A percentile compares a stretch with the other conserved stretches of the same genome.
phyloP scores from a whole-genome alignment of 2,329 filamentous ascomycete species.

The Claviceps cyperi region DNA sequence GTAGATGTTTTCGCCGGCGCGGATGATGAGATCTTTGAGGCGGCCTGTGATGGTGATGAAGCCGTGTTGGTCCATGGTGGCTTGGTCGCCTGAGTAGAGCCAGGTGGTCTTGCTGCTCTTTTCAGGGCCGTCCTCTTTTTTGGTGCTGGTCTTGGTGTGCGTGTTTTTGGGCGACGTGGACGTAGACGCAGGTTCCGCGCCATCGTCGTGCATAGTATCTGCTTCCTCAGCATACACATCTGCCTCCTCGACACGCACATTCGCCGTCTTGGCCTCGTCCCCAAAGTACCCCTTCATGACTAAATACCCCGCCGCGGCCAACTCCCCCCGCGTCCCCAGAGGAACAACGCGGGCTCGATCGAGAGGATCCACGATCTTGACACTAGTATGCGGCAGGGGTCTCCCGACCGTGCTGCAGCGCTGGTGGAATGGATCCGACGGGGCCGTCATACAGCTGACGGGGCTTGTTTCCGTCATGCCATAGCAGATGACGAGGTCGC shows the following conservation, averaged over 20 bases:
- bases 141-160: too few species aligned
- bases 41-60: conserved; percentile 81
- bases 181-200: too few species aligned
- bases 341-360: conserved; percentile 51
- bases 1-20: conserved; percentile 91
- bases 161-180: too few species aligned
- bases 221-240: too few species aligned
- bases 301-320: conserved; percentile 71
- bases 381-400: conserved; percentile 65
- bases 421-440: conserved; percentile 57
- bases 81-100: conserved; percentile 93
- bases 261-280: conserved; percentile 53
- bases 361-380: conserved; percentile 59
- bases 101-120: conserved; percentile 32
- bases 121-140: too few species aligned
- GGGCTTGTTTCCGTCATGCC: conserved; percentile 88
- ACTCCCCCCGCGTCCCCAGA: conserved; percentile 57
- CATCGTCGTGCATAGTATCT: too few species aligned
- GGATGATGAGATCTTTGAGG: conserved; percentile 92
- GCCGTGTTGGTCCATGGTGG: conserved; percentile 65
- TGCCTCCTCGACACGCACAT: conserved; percentile 41
- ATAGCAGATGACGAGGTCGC: conserved; percentile 83
- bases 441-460: conserved; percentile 69
- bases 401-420: conserved; percentile 63
- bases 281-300: conserved; percentile 86